A percentile compares a stretch with the other conserved stretches of the same genome.
phyloP scores from a whole-genome alignment of 345 rosid genomes.

The Hibiscus trionum region DNA sequence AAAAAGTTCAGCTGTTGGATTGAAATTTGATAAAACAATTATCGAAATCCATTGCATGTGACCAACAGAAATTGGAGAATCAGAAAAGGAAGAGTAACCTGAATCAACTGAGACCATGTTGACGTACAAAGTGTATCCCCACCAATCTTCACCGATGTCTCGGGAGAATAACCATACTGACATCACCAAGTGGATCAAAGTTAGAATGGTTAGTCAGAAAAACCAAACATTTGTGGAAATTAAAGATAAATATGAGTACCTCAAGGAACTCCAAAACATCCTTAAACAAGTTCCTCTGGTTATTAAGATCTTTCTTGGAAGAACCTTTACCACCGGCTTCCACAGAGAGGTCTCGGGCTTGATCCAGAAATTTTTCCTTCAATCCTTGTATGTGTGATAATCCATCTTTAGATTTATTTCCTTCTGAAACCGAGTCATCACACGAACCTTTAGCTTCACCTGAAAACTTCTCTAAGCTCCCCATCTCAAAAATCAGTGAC shows the following conservation, averaged over 20 bases:
- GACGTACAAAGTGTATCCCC: conserved; percentile 53
- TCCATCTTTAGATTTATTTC: conserved; percentile 19
- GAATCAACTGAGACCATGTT: conserved; percentile 68
- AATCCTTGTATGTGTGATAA: too few relatives aligned
- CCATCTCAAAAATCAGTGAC: conserved; percentile 68
- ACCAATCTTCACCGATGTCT: conserved; percentile 59
- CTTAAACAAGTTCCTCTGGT: conserved; percentile 73
- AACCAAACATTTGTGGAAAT: neutral
- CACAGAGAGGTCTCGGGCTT: conserved; percentile 49
- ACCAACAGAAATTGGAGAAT: neutral
- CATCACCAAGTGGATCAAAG: conserved; percentile 1
- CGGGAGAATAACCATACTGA: conserved; percentile 62
- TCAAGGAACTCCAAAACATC: conserved; percentile 71
- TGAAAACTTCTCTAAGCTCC: conserved; percentile 56
- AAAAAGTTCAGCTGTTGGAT: conserved; percentile 60
- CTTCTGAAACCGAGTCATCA: conserved; percentile 15
- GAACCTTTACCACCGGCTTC: conserved; percentile 65
- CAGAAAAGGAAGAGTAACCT: conserved; percentile 29
- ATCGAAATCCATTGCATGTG: conserved; percentile 6
- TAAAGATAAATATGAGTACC: conserved; percentile 22
- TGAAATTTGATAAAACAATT: neutral
- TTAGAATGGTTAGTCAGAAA: neutral
- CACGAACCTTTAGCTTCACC: conserved; percentile 20
- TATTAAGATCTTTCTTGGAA: conserved; percentile 80
- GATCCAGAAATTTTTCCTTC: conserved; percentile 30